Conservation (phyloP, 2,329 filamentous ascomycete genomes). For the Lasiodiplodia sp. region DNA sequence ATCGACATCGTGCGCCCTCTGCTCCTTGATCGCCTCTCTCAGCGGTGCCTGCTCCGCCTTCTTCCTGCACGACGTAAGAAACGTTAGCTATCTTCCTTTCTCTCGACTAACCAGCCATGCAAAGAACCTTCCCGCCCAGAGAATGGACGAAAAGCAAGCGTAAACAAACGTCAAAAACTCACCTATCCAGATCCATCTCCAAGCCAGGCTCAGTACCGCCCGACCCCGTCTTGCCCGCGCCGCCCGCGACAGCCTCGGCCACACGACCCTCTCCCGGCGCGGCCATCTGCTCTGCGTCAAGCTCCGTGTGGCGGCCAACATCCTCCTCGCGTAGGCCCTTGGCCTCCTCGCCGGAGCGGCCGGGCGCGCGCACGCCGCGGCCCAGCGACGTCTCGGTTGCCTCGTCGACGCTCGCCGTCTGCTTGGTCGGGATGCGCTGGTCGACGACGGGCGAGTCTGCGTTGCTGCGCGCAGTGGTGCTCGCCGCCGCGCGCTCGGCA, state of each 20-base stretch:
- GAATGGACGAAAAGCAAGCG: background rate
- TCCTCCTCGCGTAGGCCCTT: slow-evolving; percentile 49
- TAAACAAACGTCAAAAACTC: slow-evolving; percentile 26
- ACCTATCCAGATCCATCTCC: slow-evolving; percentile 55
- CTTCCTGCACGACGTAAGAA: slow-evolving; percentile 46
- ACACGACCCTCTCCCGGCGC: slow-evolving; percentile 56
- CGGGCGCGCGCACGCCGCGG: slow-evolving; percentile 51
- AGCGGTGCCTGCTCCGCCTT: slow-evolving; percentile 57
- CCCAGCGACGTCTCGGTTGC: slow-evolving; percentile 48
- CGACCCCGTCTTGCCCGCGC: slow-evolving; percentile 44
- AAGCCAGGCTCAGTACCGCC: slow-evolving; percentile 48
- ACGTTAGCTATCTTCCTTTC: background rate
- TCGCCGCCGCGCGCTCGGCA: slow-evolving; percentile 44
- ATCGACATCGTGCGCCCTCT: slow-evolving; percentile 46
- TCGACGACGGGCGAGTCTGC: slow-evolving; percentile 36
- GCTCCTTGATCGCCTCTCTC: slow-evolving; percentile 49
- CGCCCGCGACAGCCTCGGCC: slow-evolving; percentile 49
- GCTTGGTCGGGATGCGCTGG: slow-evolving; percentile 49
- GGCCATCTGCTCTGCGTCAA: slow-evolving; percentile 56
- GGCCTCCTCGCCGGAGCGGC: slow-evolving; percentile 51
- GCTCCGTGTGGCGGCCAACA: slow-evolving; percentile 53
- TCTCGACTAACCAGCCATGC: background rate
- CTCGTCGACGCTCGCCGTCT: slow-evolving; percentile 42
- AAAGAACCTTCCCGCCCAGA: background rate
- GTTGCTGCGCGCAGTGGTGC: slow-evolving; percentile 45